Evolutionary conservation across 1,284 basidiomycete genomes (phyloP).

Genomic region (Sporisorium iseilematis-ciliati): DNA sequence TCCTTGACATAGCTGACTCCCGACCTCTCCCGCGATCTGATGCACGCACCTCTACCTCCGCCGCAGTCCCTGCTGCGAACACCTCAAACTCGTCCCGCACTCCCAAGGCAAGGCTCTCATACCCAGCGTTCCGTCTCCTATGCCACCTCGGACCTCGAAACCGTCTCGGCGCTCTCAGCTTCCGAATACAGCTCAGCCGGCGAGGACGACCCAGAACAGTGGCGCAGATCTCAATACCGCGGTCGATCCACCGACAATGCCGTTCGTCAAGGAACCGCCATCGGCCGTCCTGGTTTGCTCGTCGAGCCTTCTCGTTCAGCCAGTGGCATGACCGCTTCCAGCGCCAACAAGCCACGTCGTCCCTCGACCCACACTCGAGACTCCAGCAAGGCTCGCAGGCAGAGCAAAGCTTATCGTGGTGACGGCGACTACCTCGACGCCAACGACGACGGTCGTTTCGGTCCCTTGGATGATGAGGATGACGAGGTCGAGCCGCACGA

Average conservation of each 20-base stretch:
- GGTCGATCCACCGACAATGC: constrained; percentile 34
- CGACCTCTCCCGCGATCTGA: neutral
- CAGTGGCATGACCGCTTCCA: constrained; percentile 25
- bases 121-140: constrained; percentile 54
- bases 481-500: constrained; percentile 73
- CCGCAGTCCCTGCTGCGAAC: constrained; percentile 17
- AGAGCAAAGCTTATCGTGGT: constrained; percentile 35
- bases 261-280: constrained; percentile 34
- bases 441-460: constrained; percentile 47
- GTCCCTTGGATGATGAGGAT: constrained; percentile 66
- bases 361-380: constrained; percentile 34
- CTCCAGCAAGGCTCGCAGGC: constrained; percentile 39
- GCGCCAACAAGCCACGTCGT: constrained; percentile 30
- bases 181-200: constrained; percentile 61
- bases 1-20: neutral
- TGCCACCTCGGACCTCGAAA: constrained; percentile 58
- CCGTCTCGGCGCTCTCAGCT: constrained; percentile 51
- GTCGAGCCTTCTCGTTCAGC: constrained; percentile 40
- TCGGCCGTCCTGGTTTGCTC: constrained; percentile 32
- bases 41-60: neutral
- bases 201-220: constrained; percentile 48
- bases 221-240: constrained; percentile 26
- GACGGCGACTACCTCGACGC: constrained; percentile 46
- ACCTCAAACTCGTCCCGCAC: constrained; percentile 31
- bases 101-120: constrained; percentile 40